Conservation (phyloP, 345 rosid species). For the Clarkia xantiana region DNA sequence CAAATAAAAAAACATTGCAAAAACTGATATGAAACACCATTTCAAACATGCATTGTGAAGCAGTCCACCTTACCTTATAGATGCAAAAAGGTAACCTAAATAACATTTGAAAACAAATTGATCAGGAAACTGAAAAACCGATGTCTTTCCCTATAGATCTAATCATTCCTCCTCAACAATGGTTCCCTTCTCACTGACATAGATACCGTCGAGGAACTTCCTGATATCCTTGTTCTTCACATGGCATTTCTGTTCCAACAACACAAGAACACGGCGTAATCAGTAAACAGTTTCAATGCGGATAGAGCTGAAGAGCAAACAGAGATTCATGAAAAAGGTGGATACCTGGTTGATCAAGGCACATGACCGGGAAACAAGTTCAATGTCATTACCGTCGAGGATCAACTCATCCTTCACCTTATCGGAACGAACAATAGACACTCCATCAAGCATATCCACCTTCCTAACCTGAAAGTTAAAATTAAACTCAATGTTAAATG, state of each 20-base stretch:
- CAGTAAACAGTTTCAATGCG: not conserved
- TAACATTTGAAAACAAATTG: not conserved
- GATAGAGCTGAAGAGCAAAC: not conserved
- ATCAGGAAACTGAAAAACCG: not conserved
- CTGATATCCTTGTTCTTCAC: conserved; percentile 60
- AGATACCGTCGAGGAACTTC: conserved; percentile 56
- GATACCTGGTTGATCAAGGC: conserved; percentile 1
- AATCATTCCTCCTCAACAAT: conserved; percentile 11
- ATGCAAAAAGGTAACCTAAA: too few relatives aligned
- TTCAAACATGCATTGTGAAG: not conserved
- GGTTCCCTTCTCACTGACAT: conserved; percentile 49
- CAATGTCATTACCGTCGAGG: too few relatives aligned
- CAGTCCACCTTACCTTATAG: too few relatives aligned
- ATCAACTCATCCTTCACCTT: too few relatives aligned
- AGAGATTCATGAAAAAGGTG: too few relatives aligned
- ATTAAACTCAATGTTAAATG: not conserved
- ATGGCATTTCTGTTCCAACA: conserved; percentile 36
- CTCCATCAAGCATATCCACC: too few relatives aligned
- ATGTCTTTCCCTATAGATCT: not conserved
- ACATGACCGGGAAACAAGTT: too few relatives aligned
- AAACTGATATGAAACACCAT: conserved; percentile 4
- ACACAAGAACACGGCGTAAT: not conserved
- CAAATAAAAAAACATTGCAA: too few relatives aligned
- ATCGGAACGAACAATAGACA: too few relatives aligned
- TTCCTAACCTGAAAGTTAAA: too few relatives aligned